Conservation (phyloP, 1,284 basidiomycete genomes). For the Cutaneotrichosporon dermatis region DNA sequence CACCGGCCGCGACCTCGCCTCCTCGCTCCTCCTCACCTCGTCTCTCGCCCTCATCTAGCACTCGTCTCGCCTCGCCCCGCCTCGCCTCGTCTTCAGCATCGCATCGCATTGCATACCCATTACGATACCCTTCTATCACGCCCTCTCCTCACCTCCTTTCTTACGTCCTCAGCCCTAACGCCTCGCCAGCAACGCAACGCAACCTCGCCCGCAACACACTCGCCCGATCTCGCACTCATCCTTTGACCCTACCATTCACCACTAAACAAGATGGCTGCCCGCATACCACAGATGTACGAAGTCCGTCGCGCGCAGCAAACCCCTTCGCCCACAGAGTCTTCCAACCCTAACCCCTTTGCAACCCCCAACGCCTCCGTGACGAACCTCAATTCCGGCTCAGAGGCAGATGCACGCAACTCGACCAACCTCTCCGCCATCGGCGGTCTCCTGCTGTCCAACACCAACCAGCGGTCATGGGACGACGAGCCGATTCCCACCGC, state of each 20-base stretch:
- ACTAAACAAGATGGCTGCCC: conserved; percentile 5
- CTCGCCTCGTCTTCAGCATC: too few species aligned
- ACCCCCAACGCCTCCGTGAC: background rate
- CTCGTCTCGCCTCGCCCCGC: too few species aligned
- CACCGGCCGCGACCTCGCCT: background rate
- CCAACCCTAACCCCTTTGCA: background rate
- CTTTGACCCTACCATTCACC: background rate
- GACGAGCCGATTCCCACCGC: background rate
- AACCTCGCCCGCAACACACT: too few species aligned
- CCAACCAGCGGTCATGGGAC: background rate
- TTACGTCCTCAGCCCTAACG: too few species aligned
- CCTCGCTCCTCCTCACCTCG: too few species aligned
- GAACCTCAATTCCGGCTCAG: background rate
- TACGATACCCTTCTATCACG: too few species aligned
- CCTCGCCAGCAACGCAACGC: too few species aligned
- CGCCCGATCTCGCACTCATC: too few species aligned
- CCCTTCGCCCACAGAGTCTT: background rate
- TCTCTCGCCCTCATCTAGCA: too few species aligned
- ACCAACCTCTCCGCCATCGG: conserved; percentile 18
- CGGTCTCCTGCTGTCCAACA: conserved; percentile 10
- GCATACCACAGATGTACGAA: conserved; percentile 16
- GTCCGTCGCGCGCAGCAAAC: background rate
- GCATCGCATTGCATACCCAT: background rate
- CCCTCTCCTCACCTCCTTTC: too few species aligned
- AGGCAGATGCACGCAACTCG: conserved; percentile 3